These are phyloP conservation scores for Pseudocercospora fuligena DNA, from an alignment of 2,329 filamentous ascomycete species.

Conservation along the genomic window DNA sequence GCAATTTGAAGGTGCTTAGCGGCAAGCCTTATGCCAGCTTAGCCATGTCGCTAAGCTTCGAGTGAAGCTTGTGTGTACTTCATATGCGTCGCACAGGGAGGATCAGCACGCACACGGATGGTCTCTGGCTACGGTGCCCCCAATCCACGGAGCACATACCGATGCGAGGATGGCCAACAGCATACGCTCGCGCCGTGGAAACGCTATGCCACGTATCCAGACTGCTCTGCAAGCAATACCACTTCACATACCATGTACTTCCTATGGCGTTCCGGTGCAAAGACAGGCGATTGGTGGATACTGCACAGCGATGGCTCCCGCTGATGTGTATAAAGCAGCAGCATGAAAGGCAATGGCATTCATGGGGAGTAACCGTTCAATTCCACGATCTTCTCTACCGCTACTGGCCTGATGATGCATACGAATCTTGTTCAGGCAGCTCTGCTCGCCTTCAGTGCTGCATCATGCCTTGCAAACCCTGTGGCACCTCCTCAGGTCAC, in stretches of 20 bases:
- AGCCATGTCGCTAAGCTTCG: slow-evolving; percentile 9
- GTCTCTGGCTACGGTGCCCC: not conserved
- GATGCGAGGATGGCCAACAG: not conserved
- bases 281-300: not conserved
- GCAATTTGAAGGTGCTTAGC: not conserved
- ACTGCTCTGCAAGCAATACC: not conserved
- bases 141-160: not conserved
- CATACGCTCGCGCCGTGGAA: not conserved
- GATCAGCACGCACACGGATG: not conserved
- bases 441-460: not conserved
- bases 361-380: not conserved
- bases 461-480: not conserved
- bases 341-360: not conserved
- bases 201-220: not conserved
- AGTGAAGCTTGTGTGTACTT: slow-evolving; percentile 5
- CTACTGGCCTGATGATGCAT: not conserved
- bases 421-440: not conserved
- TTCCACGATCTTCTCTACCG: not conserved
- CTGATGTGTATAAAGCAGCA: not conserved
- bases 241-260: not conserved
- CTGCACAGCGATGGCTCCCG: too few species aligned
- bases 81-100: not conserved
- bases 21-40: not conserved
- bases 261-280: not conserved
- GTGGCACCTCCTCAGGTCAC: slow-evolving; percentile 13